Evolutionary conservation across 2,329 filamentous ascomycete species (phyloP).

Genomic region (Eurotiales sp.): DNA sequence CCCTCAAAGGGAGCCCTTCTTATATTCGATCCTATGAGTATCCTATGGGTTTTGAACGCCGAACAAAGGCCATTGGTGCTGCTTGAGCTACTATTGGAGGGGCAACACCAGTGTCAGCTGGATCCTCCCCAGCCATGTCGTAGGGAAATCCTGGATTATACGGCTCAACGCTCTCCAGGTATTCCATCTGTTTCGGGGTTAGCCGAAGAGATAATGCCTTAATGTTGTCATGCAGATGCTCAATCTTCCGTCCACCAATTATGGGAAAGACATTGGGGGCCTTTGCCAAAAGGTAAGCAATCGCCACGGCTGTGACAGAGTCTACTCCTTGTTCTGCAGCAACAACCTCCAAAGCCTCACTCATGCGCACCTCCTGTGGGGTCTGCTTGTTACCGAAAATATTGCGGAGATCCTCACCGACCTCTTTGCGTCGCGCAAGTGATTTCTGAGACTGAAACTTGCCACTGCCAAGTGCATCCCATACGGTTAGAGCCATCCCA

Average conservation of each 20-base stretch:
- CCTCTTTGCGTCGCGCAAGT: slow-evolving; percentile 41
- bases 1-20: no score
- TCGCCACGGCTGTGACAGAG: slow-evolving; percentile 59
- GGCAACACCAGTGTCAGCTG: no score
- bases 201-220: slow-evolving; percentile 62
- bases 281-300: slow-evolving; percentile 73
- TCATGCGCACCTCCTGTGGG: slow-evolving; percentile 1
- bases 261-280: slow-evolving; percentile 70
- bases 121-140: slow-evolving; percentile 49
- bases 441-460: slow-evolving; percentile 50
- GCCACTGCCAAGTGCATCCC: slow-evolving; percentile 56
- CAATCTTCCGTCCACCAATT: slow-evolving; percentile 64
- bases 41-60: no score
- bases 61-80: no score
- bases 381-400: slow-evolving; percentile 18
- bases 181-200: slow-evolving; percentile 58
- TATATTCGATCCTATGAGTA: no score
- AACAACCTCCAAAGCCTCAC: slow-evolving; percentile 55
- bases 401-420: slow-evolving; percentile 40
- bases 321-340: slow-evolving; percentile 54
- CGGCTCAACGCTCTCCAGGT: slow-evolving; percentile 59
- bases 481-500: slow-evolving; percentile 52
- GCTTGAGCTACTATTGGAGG: no score
- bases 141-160: slow-evolving; percentile 67
- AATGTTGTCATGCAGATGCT: slow-evolving; percentile 68